Base-by-base conservation (phyloP, 2,329 filamentous ascomycete genomes). In the Dactylellina haptotyla region DNA sequence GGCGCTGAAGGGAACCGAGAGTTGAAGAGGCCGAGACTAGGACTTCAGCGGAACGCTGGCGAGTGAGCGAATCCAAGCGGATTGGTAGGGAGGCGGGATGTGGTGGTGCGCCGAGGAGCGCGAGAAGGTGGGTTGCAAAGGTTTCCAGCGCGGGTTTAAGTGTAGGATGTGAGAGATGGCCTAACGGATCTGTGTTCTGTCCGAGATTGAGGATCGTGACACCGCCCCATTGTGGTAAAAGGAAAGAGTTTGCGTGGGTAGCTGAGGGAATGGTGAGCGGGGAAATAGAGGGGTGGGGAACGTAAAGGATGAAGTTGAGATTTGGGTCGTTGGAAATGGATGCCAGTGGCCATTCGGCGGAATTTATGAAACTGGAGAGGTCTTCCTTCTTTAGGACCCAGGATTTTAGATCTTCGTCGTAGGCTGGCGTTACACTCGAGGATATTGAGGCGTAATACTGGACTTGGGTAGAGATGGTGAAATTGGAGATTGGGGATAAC, bases 311-410 rank as follows among this genome's bases (percentile, higher is more conserved):
- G 80, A 99, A 98, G 81, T 99, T 98, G 79, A 99, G 89, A 0
- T 95, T 99, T 0, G 95, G 95, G 0, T 94, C 94, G 16, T 88
- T 88, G 43, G 93, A 95, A 76, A 99, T 98, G 65, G 92, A 97
- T 75, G 91, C 96, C 1, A 99, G 82, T 0, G 95, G 95, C 95
- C 95, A 99, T 82, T 99, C 95, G 1, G 95, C 95, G 1, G 94
- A 93, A 79, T 99, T 99, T 81, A 99, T 93, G 79, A 99, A 99
- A 0, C 91, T 93, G 37, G 92, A 92, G 0, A 99, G 85, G 78
- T 97, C 93, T 77, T 96, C 90, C 79, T 92, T 93, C 78, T 87
- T 88, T 34, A 99, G 83, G 0, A 83, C 86, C 87, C 87, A 89
- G 30, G 90, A 85, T 23, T 88, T 82, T 77, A 80, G 80, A 0